Percentiles rank a stretch among this genome's conserved stretches.
These are phyloP conservation scores for Globisporangium parvum DNA, from an alignment of 352 stramenopile genomes.

Conservation along the genomic window DNA sequence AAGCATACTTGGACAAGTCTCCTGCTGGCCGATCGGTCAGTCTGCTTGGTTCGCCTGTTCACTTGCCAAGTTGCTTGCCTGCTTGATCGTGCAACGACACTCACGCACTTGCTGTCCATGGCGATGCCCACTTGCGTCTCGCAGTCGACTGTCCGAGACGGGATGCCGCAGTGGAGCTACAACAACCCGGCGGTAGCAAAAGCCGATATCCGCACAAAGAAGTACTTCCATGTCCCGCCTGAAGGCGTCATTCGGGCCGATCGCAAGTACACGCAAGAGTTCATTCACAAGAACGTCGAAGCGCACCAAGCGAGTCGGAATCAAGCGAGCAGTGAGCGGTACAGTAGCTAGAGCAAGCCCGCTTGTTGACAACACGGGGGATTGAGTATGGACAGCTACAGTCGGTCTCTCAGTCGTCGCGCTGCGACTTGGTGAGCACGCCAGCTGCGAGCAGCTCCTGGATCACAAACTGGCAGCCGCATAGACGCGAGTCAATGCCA, in stretches of 20 bases:
- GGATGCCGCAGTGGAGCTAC: conserved; percentile 36
- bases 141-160: conserved; percentile 15
- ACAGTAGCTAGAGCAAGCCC: too few species aligned
- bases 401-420: neutral
- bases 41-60: conserved; percentile 2
- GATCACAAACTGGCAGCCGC: conserved; percentile 8
- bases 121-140: neutral
- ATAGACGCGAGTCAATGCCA: neutral
- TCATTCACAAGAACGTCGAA: conserved; percentile 53
- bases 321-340: conserved; percentile 7
- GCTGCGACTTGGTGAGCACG: neutral
- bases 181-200: conserved; percentile 40
- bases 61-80: neutral
- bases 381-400: too few species aligned
- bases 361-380: too few species aligned
- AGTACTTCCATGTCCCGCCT: conserved; percentile 40
- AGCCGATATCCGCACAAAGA: conserved; percentile 33
- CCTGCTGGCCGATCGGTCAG: conserved; percentile 31
- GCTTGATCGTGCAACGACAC: too few species aligned
- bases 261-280: conserved; percentile 58
- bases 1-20: conserved; percentile 37
- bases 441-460: conserved; percentile 9
- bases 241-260: conserved; percentile 48
- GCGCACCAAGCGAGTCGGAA: conserved; percentile 27
- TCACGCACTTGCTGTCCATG: neutral